A percentile compares a stretch with the other conserved stretches of the same genome.
Conservation (phyloP, 345 rosid species). For the Kernera saxatilis region DNA sequence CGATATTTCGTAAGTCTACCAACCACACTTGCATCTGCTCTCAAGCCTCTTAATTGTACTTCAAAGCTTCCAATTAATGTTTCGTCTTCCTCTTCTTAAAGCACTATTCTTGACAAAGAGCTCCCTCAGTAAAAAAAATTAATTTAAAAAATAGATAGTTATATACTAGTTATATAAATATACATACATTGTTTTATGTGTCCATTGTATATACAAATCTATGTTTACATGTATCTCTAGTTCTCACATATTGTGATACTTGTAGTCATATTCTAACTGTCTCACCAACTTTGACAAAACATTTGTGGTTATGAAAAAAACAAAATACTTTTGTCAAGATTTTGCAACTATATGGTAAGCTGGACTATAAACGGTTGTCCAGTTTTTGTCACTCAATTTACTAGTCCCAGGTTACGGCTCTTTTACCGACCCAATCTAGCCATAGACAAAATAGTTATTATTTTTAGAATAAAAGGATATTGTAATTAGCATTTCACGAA, state of each 20-base stretch:
- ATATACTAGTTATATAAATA: too few species aligned
- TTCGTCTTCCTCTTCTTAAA: neutral
- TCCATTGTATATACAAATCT: too few species aligned
- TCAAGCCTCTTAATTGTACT: neutral
- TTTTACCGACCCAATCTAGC: neutral
- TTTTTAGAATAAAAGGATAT: neutral
- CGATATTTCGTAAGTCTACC: conserved; percentile 1
- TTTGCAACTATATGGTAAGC: neutral
- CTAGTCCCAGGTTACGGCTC: too few species aligned
- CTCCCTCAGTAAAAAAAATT: neutral
- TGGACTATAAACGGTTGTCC: too few species aligned
- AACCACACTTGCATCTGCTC: conserved; percentile 4
- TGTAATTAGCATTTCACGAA: neutral
- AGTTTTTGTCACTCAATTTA: too few species aligned
- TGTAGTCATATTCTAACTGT: too few species aligned
- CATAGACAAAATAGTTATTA: neutral
- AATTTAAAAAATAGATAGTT: too few species aligned
- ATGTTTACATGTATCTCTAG: too few species aligned
- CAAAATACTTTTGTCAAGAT: neutral
- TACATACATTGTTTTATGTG: too few species aligned
- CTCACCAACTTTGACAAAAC: too few species aligned
- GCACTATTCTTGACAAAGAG: neutral
- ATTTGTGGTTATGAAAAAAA: too few species aligned
- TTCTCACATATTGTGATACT: too few species aligned
- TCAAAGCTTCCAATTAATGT: neutral